Percentiles rank a stretch among this genome's conserved stretches.
Evolutionary conservation across 2,329 filamentous ascomycete genomes (phyloP).

Genomic region (Fusarium xyrophilum): DNA sequence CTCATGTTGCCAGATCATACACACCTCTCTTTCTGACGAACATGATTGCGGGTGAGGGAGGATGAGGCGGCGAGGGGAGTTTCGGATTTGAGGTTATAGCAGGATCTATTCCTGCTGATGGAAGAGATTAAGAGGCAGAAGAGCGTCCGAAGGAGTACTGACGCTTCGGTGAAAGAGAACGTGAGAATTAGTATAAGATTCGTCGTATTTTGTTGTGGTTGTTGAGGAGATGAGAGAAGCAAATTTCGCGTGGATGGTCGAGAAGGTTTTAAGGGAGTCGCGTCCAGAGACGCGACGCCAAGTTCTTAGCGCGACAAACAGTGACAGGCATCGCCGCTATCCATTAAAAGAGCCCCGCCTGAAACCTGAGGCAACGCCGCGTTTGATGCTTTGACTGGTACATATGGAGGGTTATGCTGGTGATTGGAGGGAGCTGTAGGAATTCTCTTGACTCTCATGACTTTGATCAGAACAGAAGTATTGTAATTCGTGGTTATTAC

Average conservation of each 20-base stretch:
- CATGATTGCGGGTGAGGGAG: conserved; percentile 53
- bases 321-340: conserved; percentile 29
- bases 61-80: conserved; percentile 30
- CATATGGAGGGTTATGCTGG: conserved; percentile 1
- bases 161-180: conserved; percentile 26
- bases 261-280: conserved; percentile 49
- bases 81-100: conserved; percentile 30
- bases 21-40: conserved; percentile 70
- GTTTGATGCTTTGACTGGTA: conserved; percentile 10
- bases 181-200: conserved; percentile 21
- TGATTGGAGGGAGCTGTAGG: conserved; percentile 11
- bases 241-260: conserved; percentile 38
- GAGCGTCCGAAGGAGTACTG: conserved; percentile 26
- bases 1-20: conserved; percentile 41
- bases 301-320: conserved; percentile 45
- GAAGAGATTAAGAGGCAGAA: conserved; percentile 37
- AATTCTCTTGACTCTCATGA: not conserved
- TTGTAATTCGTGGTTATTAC: not conserved
- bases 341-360: conserved; percentile 42
- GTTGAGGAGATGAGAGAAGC: conserved; percentile 38
- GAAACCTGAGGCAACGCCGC: conserved; percentile 40
- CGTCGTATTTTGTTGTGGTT: conserved; percentile 32
- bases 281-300: conserved; percentile 48
- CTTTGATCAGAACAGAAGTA: not conserved
- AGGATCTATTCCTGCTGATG: conserved; percentile 38